Evolutionary conservation across 305 asterid genomes (phyloP).

Genomic region (Fraxinus floribunda): DNA sequence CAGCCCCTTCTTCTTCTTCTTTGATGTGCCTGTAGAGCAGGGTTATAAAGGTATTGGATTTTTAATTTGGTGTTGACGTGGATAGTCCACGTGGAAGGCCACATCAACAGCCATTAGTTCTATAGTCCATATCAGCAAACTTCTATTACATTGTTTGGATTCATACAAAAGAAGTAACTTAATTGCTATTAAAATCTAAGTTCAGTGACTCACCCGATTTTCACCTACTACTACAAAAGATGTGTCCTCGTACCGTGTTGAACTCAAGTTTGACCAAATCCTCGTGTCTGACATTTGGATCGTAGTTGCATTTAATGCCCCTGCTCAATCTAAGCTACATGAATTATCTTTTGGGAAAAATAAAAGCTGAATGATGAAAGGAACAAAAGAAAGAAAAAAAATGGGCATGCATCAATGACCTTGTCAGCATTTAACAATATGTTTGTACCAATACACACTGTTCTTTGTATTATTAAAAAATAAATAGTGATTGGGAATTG

Average conservation of each 20-base stretch:
- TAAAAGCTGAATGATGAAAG: not conserved
- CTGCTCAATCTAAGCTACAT: not conserved
- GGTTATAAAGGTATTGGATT: not conserved
- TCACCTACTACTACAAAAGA: not conserved
- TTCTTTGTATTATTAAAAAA: not conserved
- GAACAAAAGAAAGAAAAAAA: not conserved
- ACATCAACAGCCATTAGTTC: not conserved
- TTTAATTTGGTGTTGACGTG: not conserved
- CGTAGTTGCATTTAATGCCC: not conserved
- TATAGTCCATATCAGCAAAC: not conserved
- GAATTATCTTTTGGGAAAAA: not conserved
- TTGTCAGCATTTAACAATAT: not conserved
- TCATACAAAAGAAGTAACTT: not conserved
- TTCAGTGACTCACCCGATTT: not conserved
- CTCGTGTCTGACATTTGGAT: not conserved
- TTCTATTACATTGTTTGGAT: not conserved
- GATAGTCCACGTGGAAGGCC: not conserved
- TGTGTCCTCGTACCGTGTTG: not conserved
- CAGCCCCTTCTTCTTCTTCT: not conserved
- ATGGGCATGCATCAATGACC: not conserved
- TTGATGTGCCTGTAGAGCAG: not conserved
- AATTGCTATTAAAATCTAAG: not conserved
- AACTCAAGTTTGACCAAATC: not conserved
- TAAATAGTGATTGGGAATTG: not conserved
- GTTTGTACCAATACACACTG: not conserved